Evolutionary conservation across 108 stramenopile species (phyloP).

Genomic region (Stephanodiscus triporus): DNA sequence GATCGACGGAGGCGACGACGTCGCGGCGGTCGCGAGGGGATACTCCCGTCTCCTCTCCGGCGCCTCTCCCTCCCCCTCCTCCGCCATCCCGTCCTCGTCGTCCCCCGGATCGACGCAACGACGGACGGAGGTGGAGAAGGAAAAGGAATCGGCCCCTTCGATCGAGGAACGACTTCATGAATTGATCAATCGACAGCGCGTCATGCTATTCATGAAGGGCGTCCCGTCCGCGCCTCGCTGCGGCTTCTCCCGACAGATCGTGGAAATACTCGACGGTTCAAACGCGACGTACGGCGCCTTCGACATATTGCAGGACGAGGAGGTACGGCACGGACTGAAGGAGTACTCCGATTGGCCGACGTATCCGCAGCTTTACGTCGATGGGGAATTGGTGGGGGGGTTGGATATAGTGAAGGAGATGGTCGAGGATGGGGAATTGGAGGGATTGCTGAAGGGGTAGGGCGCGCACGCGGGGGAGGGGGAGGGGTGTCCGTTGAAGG

Average conservation of each 20-base stretch:
- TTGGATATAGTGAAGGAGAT: conserved; percentile 97
- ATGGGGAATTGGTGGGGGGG: conserved; percentile 96
- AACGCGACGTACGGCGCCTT: conserved; percentile 82
- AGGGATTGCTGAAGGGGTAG: conserved; percentile 64
- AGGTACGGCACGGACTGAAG: conserved; percentile 93
- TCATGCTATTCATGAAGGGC: conserved; percentile 99
- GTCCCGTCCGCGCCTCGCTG: conserved; percentile 88
- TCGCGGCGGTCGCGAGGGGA: conserved; percentile 67
- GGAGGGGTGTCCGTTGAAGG: too few species aligned
- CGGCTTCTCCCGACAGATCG: conserved; percentile 90
- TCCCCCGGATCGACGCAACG: conserved; percentile 1
- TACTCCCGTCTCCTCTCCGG: conserved; percentile 41
- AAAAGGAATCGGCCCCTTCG: neutral
- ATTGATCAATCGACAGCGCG: conserved; percentile 60
- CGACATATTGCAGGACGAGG: conserved; percentile 86
- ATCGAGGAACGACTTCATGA: conserved; percentile 64
- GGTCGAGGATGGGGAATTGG: conserved; percentile 77
- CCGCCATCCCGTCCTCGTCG: conserved; percentile 10
- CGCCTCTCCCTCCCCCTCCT: conserved; percentile 5
- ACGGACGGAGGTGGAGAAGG: conserved; percentile 1
- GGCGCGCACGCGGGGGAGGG: too few species aligned
- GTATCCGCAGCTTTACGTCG: conserved; percentile 94
- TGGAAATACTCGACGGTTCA: conserved; percentile 77
- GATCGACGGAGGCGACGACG: conserved; percentile 90
- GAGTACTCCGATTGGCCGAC: conserved; percentile 94